Evolutionary conservation across 2,329 filamentous ascomycete species (phyloP).

Genomic region (Penicillium thymicola): DNA sequence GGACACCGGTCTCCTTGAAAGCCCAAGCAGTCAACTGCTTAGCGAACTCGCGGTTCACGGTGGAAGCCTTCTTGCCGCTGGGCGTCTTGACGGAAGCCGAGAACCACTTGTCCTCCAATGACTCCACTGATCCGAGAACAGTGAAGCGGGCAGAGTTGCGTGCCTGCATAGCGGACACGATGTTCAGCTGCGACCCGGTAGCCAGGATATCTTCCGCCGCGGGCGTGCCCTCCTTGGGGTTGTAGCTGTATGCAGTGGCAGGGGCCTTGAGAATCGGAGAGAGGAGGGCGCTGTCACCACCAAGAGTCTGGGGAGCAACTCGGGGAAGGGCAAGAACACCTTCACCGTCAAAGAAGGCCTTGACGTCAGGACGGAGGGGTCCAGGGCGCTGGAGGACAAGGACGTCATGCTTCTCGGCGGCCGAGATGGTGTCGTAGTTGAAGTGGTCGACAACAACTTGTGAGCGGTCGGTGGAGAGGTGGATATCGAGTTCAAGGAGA

Average conservation of each 20-base stretch:
- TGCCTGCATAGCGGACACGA: conserved; percentile 85
- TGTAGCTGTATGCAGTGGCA: conserved; percentile 86
- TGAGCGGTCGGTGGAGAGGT: conserved; percentile 79
- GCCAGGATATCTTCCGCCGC: conserved; percentile 78
- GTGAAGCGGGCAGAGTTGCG: conserved; percentile 90
- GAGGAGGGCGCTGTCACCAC: conserved; percentile 70
- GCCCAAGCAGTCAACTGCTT: conserved; percentile 88
- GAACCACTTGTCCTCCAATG: conserved; percentile 87
- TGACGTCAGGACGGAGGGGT: conserved; percentile 63
- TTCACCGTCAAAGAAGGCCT: conserved; percentile 71
- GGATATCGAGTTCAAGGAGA: conserved; percentile 83
- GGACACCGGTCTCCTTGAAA: conserved; percentile 88
- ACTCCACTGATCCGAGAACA: conserved; percentile 79
- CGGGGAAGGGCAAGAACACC: conserved; percentile 76
- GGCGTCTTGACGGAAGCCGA: conserved; percentile 67
- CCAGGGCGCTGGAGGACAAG: conserved; percentile 71
- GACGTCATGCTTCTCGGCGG: conserved; percentile 82
- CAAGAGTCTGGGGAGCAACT: conserved; percentile 76
- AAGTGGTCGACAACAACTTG: conserved; percentile 92
- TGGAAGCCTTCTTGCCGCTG: conserved; percentile 56
- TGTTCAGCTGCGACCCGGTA: conserved; percentile 74
- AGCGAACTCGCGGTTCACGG: conserved; percentile 80
- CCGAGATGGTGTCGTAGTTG: conserved; percentile 76
- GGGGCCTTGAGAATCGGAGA: conserved; percentile 79
- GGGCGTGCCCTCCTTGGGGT: conserved; percentile 78